These are phyloP conservation scores for Ophiosphaerella narmari DNA, from an alignment of 2,329 filamentous ascomycete species.

Conservation along the genomic window DNA sequence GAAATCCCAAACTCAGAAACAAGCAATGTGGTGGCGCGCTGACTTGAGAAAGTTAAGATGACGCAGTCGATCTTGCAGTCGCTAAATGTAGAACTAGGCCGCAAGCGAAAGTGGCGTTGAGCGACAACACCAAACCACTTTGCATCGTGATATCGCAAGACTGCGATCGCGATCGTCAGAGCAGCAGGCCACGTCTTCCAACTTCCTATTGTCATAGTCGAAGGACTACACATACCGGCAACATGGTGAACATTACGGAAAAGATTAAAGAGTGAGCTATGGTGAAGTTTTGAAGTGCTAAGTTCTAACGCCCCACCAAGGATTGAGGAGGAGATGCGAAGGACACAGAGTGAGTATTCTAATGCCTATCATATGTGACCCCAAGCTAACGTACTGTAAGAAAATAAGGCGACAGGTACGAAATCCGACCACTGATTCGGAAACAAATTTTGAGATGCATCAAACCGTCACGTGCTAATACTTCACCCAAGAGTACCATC, in stretches of 20 bases:
- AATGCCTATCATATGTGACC: background rate
- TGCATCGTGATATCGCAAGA: slow-evolving; percentile 30
- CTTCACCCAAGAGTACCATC: slow-evolving; percentile 79
- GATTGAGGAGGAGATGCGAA: slow-evolving; percentile 99
- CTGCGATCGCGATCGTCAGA: slow-evolving; percentile 7
- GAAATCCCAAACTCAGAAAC: slow-evolving; percentile 6
- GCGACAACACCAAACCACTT: slow-evolving; percentile 44
- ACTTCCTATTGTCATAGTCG: too few relatives aligned
- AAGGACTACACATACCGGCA: slow-evolving; percentile 24
- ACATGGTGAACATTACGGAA: slow-evolving; percentile 99
- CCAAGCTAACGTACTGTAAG: slow-evolving; percentile 61
- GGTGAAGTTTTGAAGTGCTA: slow-evolving; percentile 33
- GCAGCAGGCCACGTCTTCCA: too few relatives aligned
- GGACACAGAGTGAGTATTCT: slow-evolving; percentile 81
- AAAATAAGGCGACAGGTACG: slow-evolving; percentile 98
- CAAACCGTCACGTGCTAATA: slow-evolving; percentile 44
- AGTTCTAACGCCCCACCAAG: slow-evolving; percentile 56
- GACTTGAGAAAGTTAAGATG: slow-evolving; percentile 18
- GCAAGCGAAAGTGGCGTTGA: slow-evolving; percentile 9
- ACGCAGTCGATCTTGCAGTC: slow-evolving; percentile 33
- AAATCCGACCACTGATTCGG: background rate
- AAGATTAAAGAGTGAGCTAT: slow-evolving; percentile 94
- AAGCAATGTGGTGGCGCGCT: slow-evolving; percentile 19
- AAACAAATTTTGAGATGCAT: background rate
- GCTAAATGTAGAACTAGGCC: slow-evolving; percentile 25